These are phyloP conservation scores for Eucalyptus regnans DNA, from an alignment of 345 rosid genomes.

Conservation along the genomic window DNA sequence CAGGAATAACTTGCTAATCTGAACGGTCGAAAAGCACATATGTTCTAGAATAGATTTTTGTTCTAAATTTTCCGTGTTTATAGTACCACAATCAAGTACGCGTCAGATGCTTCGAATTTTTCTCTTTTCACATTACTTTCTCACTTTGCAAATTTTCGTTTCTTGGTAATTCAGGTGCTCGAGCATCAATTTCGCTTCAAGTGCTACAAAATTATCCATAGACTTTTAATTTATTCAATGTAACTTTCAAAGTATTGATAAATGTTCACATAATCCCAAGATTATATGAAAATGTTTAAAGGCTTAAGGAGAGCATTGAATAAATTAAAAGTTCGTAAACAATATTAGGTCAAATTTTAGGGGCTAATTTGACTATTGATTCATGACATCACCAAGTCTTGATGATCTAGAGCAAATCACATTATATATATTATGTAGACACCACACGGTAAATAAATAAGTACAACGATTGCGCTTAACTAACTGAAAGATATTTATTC, in stretches of 20 bases:
- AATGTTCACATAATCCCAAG: background rate
- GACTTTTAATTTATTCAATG: rapidly evolving
- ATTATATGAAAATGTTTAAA: background rate
- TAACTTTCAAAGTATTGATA: rapidly evolving
- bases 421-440: background rate
- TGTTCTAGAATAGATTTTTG: background rate
- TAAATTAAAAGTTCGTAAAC: background rate
- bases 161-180: background rate
- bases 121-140: background rate
- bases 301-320: rapidly evolving
- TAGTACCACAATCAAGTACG: background rate
- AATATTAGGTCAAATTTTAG: background rate
- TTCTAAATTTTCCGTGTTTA: background rate
- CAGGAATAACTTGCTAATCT: background rate
- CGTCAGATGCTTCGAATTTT: background rate
- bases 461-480: background rate
- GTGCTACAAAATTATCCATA: rapidly evolving
- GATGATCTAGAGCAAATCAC: background rate
- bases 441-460: background rate
- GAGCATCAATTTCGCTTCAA: no score
- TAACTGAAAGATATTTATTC: background rate
- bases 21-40: background rate
- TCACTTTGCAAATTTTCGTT: background rate
- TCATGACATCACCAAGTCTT: background rate
- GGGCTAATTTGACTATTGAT: background rate